Conservation (phyloP, 352 stramenopile species). For the Phytophthora pluvialis region DNA sequence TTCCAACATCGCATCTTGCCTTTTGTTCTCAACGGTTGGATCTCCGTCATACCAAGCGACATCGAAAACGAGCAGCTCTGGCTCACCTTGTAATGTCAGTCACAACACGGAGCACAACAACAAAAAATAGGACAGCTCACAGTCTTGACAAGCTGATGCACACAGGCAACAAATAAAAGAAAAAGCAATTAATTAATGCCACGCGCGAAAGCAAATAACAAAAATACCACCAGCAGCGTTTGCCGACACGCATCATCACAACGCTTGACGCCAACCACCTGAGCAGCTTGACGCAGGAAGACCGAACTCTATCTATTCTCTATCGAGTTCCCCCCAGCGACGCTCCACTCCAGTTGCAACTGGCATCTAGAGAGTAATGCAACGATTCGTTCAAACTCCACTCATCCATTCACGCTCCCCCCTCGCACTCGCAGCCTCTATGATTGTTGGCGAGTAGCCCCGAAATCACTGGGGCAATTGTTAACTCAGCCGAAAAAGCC, state of each 20-base stretch:
- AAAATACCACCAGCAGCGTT: slow-evolving; percentile 26
- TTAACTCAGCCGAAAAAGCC: slow-evolving; percentile 64
- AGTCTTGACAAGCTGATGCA: slow-evolving; percentile 12
- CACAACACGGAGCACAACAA: slow-evolving; percentile 5
- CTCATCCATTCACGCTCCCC: slow-evolving; percentile 13
- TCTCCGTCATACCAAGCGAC: slow-evolving; percentile 19
- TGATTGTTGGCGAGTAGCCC: slow-evolving; percentile 18
- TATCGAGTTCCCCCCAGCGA: slow-evolving; percentile 27
- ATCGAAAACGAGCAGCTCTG: slow-evolving; percentile 32
- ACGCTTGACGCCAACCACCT: slow-evolving; percentile 1
- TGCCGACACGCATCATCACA: slow-evolving; percentile 13
- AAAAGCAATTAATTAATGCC: slow-evolving; percentile 40
- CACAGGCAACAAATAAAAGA: slow-evolving; percentile 18
- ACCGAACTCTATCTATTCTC: slow-evolving; percentile 37
- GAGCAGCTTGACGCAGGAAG: slow-evolving; percentile 6
- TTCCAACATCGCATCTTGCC: slow-evolving; percentile 30
- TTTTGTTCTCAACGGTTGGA: slow-evolving; percentile 34
- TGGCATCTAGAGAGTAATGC: slow-evolving; percentile 7
- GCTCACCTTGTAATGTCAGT: slow-evolving; percentile 23
- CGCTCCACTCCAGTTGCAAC: slow-evolving; percentile 4
- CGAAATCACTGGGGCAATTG: slow-evolving; percentile 21
- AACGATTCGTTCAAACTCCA: slow-evolving; percentile 15
- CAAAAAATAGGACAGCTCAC: slow-evolving; percentile 2
- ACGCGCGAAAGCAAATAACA: slow-evolving; percentile 32
- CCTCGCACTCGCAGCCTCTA: slow-evolving; percentile 29